Evolutionary conservation across 495 filamentous ascomycete species (phyloP).

Genomic region (Tuber umbilicatum): DNA sequence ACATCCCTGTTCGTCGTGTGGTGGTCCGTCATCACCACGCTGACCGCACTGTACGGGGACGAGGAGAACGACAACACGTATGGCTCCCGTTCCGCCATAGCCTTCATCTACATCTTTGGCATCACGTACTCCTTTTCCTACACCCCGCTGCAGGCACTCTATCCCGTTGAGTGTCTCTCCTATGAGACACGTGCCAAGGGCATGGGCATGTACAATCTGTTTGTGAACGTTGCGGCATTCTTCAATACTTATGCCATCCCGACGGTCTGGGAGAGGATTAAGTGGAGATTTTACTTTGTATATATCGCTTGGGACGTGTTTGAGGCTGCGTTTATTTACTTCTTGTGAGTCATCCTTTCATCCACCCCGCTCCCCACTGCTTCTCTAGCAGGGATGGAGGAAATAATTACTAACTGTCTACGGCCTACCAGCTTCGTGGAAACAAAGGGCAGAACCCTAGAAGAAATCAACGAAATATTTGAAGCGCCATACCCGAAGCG

Average conservation of each 20-base stretch:
- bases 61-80: slow-evolving; percentile 47
- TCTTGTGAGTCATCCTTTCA: slow-evolving; percentile 27
- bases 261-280: slow-evolving; percentile 36
- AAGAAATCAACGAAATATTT: slow-evolving; percentile 48
- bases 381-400: not conserved
- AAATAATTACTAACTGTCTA: slow-evolving; percentile 6
- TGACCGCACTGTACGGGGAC: slow-evolving; percentile 44
- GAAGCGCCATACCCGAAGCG: slow-evolving; percentile 39
- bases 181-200: slow-evolving; percentile 62
- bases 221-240: slow-evolving; percentile 54
- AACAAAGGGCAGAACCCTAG: slow-evolving; percentile 51
- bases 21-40: slow-evolving; percentile 54
- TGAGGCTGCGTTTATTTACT: slow-evolving; percentile 39
- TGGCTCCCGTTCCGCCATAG: slow-evolving; percentile 41
- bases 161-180: slow-evolving; percentile 61
- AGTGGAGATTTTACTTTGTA: slow-evolving; percentile 40
- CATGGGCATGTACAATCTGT: slow-evolving; percentile 53
- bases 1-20: slow-evolving; percentile 51
- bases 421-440: slow-evolving; percentile 47
- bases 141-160: slow-evolving; percentile 53
- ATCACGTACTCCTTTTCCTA: slow-evolving; percentile 42
- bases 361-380: not conserved
- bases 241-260: slow-evolving; percentile 53
- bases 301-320: slow-evolving; percentile 42
- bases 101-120: slow-evolving; percentile 41